Evolutionary conservation across 176 grass and related monocot genomes (phyloP).

Genomic region (Cenchrus americanus): DNA sequence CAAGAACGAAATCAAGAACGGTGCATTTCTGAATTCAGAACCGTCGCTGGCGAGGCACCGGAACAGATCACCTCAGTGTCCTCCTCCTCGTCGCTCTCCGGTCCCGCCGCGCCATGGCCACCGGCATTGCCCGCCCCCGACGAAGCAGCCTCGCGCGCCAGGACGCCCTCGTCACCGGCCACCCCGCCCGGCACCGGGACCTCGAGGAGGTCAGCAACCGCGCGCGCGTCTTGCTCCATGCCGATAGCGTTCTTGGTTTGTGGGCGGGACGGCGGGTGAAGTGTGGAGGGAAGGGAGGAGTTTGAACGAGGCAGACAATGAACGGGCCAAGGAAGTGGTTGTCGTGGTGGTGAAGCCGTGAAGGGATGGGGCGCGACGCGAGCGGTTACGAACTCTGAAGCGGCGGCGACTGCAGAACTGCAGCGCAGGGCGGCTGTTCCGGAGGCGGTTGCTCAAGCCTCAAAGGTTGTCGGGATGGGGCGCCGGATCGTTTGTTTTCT

Average conservation of each 20-base stretch:
- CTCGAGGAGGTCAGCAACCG: not conserved
- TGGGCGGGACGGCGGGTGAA: not conserved
- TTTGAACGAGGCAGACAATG: not conserved
- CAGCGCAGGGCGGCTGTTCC: no score
- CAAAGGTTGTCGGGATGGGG: no score
- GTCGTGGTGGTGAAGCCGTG: not conserved
- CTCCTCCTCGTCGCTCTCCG: not conserved
- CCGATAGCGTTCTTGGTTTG: not conserved
- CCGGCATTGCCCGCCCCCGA: no score
- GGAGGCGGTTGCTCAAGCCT: no score
- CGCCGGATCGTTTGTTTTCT: no score
- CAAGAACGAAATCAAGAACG: slow-evolving; percentile 20
- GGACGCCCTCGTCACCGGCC: not conserved
- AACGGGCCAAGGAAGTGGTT: not conserved
- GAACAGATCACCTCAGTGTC: not conserved
- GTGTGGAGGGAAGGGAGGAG: not conserved
- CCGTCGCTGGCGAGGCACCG: no score
- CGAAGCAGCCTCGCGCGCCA: not conserved
- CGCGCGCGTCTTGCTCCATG: slow-evolving; percentile 30
- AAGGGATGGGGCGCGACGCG: not conserved
- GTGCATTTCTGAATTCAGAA: not conserved
- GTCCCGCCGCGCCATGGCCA: not conserved
- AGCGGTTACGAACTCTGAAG: slow-evolving; percentile 17
- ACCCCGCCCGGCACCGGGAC: not conserved
- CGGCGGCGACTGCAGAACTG: not conserved